phyloP scores from a whole-genome alignment of 768 basidiomycete genomes.

The Lactarius evosmus region DNA sequence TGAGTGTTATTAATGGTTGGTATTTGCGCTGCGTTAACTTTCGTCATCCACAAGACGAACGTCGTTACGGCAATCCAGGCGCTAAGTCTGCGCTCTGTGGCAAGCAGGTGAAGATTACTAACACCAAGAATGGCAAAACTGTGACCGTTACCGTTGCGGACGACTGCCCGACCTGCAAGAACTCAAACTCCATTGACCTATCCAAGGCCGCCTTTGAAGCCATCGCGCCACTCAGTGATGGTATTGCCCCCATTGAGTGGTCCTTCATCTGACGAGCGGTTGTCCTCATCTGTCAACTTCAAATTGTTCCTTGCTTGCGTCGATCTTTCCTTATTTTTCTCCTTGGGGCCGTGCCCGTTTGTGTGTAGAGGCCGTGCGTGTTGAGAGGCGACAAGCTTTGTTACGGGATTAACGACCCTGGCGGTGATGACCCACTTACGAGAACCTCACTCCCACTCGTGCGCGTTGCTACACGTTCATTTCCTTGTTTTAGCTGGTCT shows the following conservation, averaged over 20 bases:
- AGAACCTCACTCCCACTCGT: slow-evolving; percentile 30
- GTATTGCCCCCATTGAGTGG: slow-evolving; percentile 56
- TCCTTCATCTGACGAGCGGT: slow-evolving; percentile 8
- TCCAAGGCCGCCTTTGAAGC: slow-evolving; percentile 63
- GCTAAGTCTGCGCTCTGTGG: slow-evolving; percentile 61
- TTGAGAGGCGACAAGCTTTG: slow-evolving; percentile 29
- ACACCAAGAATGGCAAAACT: slow-evolving; percentile 53
- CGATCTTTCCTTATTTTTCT: slow-evolving; percentile 11
- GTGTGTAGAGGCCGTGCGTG: slow-evolving; percentile 22
- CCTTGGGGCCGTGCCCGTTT: slow-evolving; percentile 25
- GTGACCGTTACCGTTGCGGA: slow-evolving; percentile 70
- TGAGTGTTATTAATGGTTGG: slow-evolving; percentile 31
- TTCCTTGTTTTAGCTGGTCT: slow-evolving; percentile 22
- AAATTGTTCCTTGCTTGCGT: slow-evolving; percentile 22
- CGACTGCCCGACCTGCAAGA: slow-evolving; percentile 62
- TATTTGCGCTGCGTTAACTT: neutral
- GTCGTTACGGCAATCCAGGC: slow-evolving; percentile 49
- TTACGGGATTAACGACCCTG: slow-evolving; percentile 45
- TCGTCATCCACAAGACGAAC: slow-evolving; percentile 40
- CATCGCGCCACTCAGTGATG: slow-evolving; percentile 49
- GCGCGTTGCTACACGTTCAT: slow-evolving; percentile 26
- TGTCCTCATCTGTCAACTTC: slow-evolving; percentile 3
- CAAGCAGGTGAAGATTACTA: slow-evolving; percentile 57
- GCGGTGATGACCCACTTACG: slow-evolving; percentile 39
- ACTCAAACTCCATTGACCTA: slow-evolving; percentile 67